These are phyloP conservation scores for Hypoxylon crocopeplum DNA, from an alignment of 495 filamentous ascomycete genomes.

Conservation along the genomic window DNA sequence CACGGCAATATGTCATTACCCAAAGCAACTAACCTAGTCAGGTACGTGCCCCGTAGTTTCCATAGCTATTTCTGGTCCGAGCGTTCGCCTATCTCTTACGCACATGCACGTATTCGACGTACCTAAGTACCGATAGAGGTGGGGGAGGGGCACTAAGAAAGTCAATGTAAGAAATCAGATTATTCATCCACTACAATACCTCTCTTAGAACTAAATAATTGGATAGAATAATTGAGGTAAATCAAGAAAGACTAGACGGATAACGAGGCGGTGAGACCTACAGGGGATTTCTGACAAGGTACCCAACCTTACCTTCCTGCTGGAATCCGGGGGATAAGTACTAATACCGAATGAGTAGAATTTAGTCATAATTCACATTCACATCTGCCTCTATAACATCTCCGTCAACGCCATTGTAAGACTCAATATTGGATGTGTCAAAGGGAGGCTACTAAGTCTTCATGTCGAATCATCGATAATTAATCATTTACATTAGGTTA, in stretches of 20 bases:
- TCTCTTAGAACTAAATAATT: no score
- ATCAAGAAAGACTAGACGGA: no score
- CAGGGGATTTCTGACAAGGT: background rate
- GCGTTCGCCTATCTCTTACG: background rate
- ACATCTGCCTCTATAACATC: no score
- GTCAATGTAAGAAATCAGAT: background rate
- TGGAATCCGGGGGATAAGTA: slow-evolving; percentile 17
- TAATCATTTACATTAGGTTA: background rate
- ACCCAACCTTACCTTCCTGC: slow-evolving; percentile 3
- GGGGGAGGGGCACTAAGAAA: background rate
- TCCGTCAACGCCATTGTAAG: no score
- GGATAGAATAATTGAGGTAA: no score
- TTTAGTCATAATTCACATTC: no score
- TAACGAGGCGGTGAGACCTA: slow-evolving; percentile 17
- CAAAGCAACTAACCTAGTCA: background rate
- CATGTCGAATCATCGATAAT: background rate
- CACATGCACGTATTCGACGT: no score
- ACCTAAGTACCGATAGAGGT: background rate
- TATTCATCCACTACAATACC: background rate
- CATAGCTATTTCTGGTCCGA: background rate
- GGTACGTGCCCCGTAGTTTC: background rate
- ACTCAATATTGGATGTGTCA: no score
- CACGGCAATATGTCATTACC: slow-evolving; percentile 12
- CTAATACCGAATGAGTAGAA: background rate
- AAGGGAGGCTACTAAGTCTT: no score